A percentile compares a stretch with the other conserved stretches of the same genome.
Evolutionary conservation across 495 filamentous ascomycete species (phyloP).

Genomic region (Penicillium maclennaniae): DNA sequence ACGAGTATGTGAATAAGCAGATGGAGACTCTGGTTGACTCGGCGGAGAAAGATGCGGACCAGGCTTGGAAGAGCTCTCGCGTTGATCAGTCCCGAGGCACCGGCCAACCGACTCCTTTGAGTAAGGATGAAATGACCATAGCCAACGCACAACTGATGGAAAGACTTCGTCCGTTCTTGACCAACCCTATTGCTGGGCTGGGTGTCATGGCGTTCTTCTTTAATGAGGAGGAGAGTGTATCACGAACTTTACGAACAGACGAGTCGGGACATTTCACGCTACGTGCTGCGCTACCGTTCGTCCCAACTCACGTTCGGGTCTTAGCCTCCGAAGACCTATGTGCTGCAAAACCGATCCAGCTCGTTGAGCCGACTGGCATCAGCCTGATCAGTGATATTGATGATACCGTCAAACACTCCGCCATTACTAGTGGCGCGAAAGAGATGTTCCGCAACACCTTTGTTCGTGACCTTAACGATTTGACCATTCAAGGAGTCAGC

Average conservation of each 20-base stretch:
- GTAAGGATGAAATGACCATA: slow-evolving; percentile 63
- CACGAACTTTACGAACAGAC: slow-evolving; percentile 74
- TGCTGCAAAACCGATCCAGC: slow-evolving; percentile 64
- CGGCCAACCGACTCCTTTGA: slow-evolving; percentile 56
- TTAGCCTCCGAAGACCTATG: slow-evolving; percentile 84
- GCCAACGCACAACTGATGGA: slow-evolving; percentile 87
- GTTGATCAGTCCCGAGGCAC: slow-evolving; percentile 19
- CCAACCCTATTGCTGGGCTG: slow-evolving; percentile 65
- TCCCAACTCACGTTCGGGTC: slow-evolving; percentile 84
- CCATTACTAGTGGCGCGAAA: slow-evolving; percentile 75
- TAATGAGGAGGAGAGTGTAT: slow-evolving; percentile 71
- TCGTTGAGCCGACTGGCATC: slow-evolving; percentile 77
- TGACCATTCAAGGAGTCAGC: slow-evolving; percentile 78
- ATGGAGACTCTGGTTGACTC: slow-evolving; percentile 67
- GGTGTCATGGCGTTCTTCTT: slow-evolving; percentile 92
- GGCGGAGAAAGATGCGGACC: slow-evolving; percentile 66
- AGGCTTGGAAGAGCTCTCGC: slow-evolving; percentile 53
- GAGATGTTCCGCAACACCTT: slow-evolving; percentile 97
- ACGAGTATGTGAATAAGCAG: slow-evolving; percentile 62
- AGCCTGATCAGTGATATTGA: slow-evolving; percentile 97
- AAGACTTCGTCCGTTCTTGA: slow-evolving; percentile 82
- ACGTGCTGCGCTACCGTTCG: slow-evolving; percentile 76
- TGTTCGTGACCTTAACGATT: slow-evolving; percentile 73
- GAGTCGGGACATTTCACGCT: slow-evolving; percentile 81
- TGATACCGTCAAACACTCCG: slow-evolving; percentile 96